These are phyloP conservation scores for Aspergillus biplanus DNA, from an alignment of 495 filamentous ascomycete genomes.

Conservation along the genomic window DNA sequence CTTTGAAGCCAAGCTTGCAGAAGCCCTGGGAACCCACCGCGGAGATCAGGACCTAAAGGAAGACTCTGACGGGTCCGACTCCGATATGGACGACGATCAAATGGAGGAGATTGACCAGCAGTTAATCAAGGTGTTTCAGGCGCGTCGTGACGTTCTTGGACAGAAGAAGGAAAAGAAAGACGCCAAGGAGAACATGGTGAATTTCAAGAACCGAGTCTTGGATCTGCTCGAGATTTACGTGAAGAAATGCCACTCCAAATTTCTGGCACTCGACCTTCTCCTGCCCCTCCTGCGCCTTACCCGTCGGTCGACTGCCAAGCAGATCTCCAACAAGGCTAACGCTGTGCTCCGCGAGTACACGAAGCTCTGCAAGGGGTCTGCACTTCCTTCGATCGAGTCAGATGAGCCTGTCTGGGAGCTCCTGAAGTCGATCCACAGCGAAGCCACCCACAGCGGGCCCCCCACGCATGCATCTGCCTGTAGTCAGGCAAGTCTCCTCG, in stretches of 20 bases:
- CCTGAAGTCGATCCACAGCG: constrained; percentile 69
- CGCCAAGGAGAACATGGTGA: constrained; percentile 85
- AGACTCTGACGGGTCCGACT: constrained; percentile 62
- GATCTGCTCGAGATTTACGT: constrained; percentile 86
- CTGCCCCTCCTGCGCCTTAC: constrained; percentile 64
- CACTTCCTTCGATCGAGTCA: constrained; percentile 46
- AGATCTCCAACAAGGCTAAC: constrained; percentile 72
- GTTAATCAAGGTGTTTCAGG: constrained; percentile 80
- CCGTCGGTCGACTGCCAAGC: constrained; percentile 67
- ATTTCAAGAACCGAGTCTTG: constrained; percentile 92
- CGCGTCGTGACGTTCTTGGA: constrained; percentile 60
- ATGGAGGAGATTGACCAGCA: constrained; percentile 89
- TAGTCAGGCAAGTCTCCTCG: constrained; percentile 65
- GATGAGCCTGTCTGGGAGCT: constrained; percentile 57
- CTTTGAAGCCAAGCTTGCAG: constrained; percentile 78
- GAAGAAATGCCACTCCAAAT: constrained; percentile 72
- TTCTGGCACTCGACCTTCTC: constrained; percentile 67
- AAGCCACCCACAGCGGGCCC: constrained; percentile 67
- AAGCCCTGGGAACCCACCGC: constrained; percentile 67
- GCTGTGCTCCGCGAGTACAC: constrained; percentile 69
- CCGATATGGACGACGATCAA: constrained; percentile 90
- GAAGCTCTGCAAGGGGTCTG: constrained; percentile 65
- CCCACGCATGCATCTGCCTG: constrained; percentile 58
- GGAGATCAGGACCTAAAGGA: constrained; percentile 58
- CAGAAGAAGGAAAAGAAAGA: constrained; percentile 83